These are phyloP conservation scores for Colletotrichum liriopes DNA, from an alignment of 2,329 filamentous ascomycete species.

Conservation along the genomic window DNA sequence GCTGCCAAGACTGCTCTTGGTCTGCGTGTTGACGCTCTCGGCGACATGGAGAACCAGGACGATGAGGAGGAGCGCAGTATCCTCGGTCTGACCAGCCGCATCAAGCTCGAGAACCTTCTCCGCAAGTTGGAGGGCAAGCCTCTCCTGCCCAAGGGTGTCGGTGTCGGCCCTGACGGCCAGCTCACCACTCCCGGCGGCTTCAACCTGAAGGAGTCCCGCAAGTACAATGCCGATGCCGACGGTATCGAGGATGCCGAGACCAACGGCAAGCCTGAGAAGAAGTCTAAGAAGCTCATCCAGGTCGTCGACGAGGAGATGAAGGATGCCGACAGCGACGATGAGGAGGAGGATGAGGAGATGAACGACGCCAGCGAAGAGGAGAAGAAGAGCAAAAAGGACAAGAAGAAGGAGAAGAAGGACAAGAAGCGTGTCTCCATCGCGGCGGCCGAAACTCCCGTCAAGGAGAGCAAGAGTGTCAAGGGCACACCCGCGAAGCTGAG, in stretches of 20 bases:
- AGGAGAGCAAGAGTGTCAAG: conserved; percentile 48
- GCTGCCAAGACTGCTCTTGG: conserved; percentile 94
- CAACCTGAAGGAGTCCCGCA: conserved; percentile 91
- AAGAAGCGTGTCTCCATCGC: conserved; percentile 43
- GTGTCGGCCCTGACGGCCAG: conserved; percentile 82
- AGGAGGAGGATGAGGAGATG: conserved; percentile 60
- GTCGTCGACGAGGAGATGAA: conserved; percentile 61
- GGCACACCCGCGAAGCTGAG: conserved; percentile 58
- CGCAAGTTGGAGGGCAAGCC: conserved; percentile 92
- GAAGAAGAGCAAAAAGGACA: conserved; percentile 58
- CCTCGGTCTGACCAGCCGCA: conserved; percentile 80
- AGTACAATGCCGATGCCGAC: conserved; percentile 96
- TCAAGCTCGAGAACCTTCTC: conserved; percentile 83
- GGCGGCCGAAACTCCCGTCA: conserved; percentile 52
- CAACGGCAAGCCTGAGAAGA: conserved; percentile 53
- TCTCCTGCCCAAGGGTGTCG: conserved; percentile 81
- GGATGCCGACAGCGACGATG: conserved; percentile 55
- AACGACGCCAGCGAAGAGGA: conserved; percentile 52
- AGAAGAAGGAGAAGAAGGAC: conserved; percentile 59
- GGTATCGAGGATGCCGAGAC: conserved; percentile 76
- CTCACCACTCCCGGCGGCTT: conserved; percentile 80
- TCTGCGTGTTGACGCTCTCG: conserved; percentile 88
- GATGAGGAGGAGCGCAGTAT: conserved; percentile 92
- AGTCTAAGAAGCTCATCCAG: conserved; percentile 60
- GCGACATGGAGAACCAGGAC: conserved; percentile 74